A percentile compares a stretch with the other conserved stretches of the same genome.
These are phyloP conservation scores for Solanum neorickii DNA, from an alignment of 257 asterid genomes.

Conservation along the genomic window DNA sequence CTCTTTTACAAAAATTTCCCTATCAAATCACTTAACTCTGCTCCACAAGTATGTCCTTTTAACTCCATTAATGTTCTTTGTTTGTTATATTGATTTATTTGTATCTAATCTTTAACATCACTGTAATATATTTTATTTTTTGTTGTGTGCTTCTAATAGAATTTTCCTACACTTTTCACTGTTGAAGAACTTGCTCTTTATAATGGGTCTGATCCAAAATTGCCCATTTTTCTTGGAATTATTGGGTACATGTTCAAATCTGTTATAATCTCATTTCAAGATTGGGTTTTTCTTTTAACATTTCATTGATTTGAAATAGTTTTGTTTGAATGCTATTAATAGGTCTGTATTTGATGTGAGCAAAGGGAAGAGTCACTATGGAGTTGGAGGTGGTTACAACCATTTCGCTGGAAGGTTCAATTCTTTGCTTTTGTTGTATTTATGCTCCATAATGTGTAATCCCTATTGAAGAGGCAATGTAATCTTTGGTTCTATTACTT, in stretches of 20 bases:
- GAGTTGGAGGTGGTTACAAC: constrained; percentile 72
- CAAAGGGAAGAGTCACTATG: constrained; percentile 77
- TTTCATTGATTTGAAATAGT: neutral
- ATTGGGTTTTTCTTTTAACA: neutral
- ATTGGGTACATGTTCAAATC: constrained; percentile 41
- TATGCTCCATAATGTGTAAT: neutral
- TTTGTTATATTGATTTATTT: neutral
- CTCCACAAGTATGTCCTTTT: neutral
- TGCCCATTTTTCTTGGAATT: constrained; percentile 72
- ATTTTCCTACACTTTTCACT: constrained; percentile 44
- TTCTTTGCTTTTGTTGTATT: neutral
- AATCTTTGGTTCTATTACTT: neutral
- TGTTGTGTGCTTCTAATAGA: neutral
- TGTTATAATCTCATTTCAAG: neutral
- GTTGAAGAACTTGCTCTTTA: constrained; percentile 49
- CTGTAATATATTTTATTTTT: neutral
- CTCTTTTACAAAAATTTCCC: constrained; percentile 28
- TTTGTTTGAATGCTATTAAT: neutral
- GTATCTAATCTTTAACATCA: constrained; percentile 4
- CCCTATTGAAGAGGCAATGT: neutral
- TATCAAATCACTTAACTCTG: constrained; percentile 6
- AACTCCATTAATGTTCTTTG: neutral
- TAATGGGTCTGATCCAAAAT: constrained; percentile 59
- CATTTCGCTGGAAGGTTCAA: constrained; percentile 78
- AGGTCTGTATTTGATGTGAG: constrained; percentile 96